Base-by-base conservation (phyloP, 2,329 filamentous ascomycete species). In the Samsoniella hepiali region DNA sequence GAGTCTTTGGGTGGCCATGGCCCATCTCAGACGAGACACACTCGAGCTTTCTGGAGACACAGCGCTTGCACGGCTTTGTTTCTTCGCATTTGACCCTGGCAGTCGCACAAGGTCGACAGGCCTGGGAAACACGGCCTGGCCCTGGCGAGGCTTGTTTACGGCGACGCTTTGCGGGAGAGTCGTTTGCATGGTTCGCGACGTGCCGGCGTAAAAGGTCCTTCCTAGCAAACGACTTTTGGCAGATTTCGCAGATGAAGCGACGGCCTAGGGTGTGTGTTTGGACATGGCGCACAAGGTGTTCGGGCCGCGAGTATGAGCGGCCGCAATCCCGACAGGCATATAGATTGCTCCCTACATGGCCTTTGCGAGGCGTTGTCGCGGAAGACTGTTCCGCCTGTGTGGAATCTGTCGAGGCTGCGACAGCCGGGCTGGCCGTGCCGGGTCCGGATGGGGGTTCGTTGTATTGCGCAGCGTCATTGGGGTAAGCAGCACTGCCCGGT, bases 81-180 rank as follows among this genome's bases (percentile, higher is more conserved):
- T 85, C 82, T 65, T 84, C 81, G 65, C 82, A 85, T 67, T 84
- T 84, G 51, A 85, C 81, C 27, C 82, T 76, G 11, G 82, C 82
- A 22, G 77, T 70, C 3, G 82, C 82, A 66, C 82, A 85, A 10
- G 79, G 73, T 31, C 78, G 77, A 66, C 82, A 85, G 15, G 82
- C 82, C 66, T 84, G 81, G 10, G 78, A 81, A 11, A 85, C 82
- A 13, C 82, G 80, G 27, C 79, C 78, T 2, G 79, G 75, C 17
- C 75, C 78, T 3, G 79, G 78, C 1, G 79, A 79, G 1, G 79
- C 71, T 50, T 77, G 76, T 58, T 78, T 77, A 13, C 80, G 77
- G 42, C 81, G 76, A 40, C 81, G 74, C 67, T 79, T 82, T 67
- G 81, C 82, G 54, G 75, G 75, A 34, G 77, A 75, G 65, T 80